These are phyloP conservation scores for Penicilliopsis zonata DNA, from an alignment of 495 filamentous ascomycete genomes.

Conservation along the genomic window DNA sequence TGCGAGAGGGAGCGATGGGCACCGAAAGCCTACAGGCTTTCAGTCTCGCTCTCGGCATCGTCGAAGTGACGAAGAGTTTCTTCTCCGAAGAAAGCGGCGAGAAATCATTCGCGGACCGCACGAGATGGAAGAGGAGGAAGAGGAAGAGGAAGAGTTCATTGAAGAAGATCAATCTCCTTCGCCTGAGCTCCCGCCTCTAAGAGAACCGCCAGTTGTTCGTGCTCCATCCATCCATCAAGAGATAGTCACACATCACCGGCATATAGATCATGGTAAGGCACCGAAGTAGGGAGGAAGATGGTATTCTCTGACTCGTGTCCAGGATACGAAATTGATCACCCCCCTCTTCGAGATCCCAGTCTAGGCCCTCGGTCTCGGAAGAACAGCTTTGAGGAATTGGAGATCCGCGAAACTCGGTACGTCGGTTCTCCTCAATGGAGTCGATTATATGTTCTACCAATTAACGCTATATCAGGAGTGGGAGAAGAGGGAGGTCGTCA, in stretches of 20 bases:
- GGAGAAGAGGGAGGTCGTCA: slow-evolving; percentile 20
- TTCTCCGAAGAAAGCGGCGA: slow-evolving; percentile 6
- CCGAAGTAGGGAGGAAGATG: neutral
- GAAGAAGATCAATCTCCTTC: slow-evolving; percentile 18
- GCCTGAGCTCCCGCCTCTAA: slow-evolving; percentile 23
- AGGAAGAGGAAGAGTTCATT: slow-evolving; percentile 20
- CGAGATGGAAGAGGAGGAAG: slow-evolving; percentile 5
- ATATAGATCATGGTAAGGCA: slow-evolving; percentile 69
- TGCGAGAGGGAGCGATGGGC: slow-evolving; percentile 5
- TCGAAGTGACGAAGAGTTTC: slow-evolving; percentile 6
- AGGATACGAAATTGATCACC: slow-evolving; percentile 15
- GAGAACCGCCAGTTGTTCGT: slow-evolving; percentile 45
- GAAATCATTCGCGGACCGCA: slow-evolving; percentile 10
- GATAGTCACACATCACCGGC: slow-evolving; percentile 72
- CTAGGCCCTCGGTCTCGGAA: slow-evolving; percentile 18
- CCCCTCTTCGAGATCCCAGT: slow-evolving; percentile 25
- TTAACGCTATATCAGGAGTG: too few relatives aligned
- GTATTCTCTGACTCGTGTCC: slow-evolving; percentile 3
- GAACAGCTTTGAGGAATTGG: slow-evolving; percentile 33
- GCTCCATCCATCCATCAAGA: slow-evolving; percentile 66
- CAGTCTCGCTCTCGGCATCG: slow-evolving; percentile 1
- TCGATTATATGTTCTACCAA: too few relatives aligned
- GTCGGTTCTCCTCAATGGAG: too few relatives aligned
- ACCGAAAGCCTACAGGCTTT: slow-evolving; percentile 3
- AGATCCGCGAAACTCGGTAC: too few relatives aligned